Evolutionary conservation across 352 stramenopile genomes (phyloP), one percentile per base, ranked within the genome.

Genomic region (Phytophthora pistaciae): DNA sequence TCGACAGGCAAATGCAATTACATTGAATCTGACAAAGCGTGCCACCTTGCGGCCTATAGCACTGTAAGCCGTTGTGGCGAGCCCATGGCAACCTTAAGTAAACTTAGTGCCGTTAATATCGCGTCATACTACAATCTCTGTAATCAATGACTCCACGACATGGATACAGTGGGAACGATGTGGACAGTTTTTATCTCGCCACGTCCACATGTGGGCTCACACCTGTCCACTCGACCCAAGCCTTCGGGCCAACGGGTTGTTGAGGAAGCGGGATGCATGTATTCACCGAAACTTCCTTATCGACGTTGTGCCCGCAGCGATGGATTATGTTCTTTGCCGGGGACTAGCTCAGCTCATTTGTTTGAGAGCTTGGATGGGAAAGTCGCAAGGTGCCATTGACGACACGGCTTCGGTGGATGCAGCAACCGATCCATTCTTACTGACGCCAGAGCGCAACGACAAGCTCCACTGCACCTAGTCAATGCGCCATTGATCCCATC

Each of bases 221-320:
- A 36, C 31, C 31, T 36, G 31, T 36, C 31, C 31, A 36, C 31
- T 36, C 31, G 31, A 36, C 8, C 31, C 31, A 36, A 10, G 31
- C 13, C 31, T 13, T 44, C 16, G 4, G 36, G 4, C 9, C 44
- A 23, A 52, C 16, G n/a, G 11, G 7, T 25, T 29, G n/a, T 54
- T 54, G n/a, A 29, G 16, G 48, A 29, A 25, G n/a, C n/a, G 9
- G 48, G n/a, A 54, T 31, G n/a, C 48, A 54, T 54, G 48, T 54
- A 25, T 54, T 54, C 48, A 54, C 48, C 20, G 48, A 54, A 54
- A 54, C 3, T 54, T 54, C n/a, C 48, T 54, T 20, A 31, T 20
- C 48, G 21, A 54, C 21, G 20, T 54, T 54, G 48, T 54, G 48
- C 4, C 48, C 10, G 48, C 13, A 29, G 20, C 48, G 21, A 31